Percentiles rank a stretch among this genome's conserved stretches.
These are phyloP conservation scores for Ambrosia trifida DNA, from an alignment of 129 eudicot species.

Conservation along the genomic window DNA sequence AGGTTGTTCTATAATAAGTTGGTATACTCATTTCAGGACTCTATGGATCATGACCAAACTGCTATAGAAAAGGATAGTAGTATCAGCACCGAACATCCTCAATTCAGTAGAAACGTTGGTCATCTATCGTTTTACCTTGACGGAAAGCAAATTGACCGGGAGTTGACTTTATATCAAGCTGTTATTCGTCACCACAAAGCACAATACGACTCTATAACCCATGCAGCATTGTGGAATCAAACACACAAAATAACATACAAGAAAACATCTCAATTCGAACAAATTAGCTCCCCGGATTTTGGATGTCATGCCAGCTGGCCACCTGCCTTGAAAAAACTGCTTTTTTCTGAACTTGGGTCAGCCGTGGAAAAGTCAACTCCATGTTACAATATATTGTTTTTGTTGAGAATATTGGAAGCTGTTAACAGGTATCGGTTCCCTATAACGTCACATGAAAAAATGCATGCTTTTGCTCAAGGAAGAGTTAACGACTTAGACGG, in stretches of 20 bases:
- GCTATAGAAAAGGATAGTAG: conserved; percentile 39
- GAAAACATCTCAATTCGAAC: conserved; percentile 29
- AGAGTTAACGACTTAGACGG: conserved; percentile 45
- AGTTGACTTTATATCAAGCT: conserved; percentile 70
- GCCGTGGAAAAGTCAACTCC: conserved; percentile 52
- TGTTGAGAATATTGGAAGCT: conserved; percentile 68
- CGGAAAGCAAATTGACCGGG: conserved; percentile 50
- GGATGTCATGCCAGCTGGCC: conserved; percentile 26
- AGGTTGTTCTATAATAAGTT: conserved; percentile 1
- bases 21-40: conserved; percentile 42
- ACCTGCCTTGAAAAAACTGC: conserved; percentile 12
- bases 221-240: conserved; percentile 58
- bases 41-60: conserved; percentile 39
- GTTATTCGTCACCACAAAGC: conserved; percentile 54
- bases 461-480: conserved; percentile 65
- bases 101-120: conserved; percentile 31
- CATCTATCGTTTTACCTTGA: conserved; percentile 64
- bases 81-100: conserved; percentile 30
- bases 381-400: conserved; percentile 47
- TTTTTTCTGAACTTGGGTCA: conserved; percentile 42
- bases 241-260: conserved; percentile 60
- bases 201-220: conserved; percentile 37
- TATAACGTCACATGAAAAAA: conserved; percentile 54
- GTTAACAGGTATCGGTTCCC: conserved; percentile 57
- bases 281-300: conserved; percentile 17